Percentiles rank a stretch among this genome's conserved stretches.
phyloP scores from a whole-genome alignment of 371 early-diverging fungal genomes.

The Lichtheimia ramosa region DNA sequence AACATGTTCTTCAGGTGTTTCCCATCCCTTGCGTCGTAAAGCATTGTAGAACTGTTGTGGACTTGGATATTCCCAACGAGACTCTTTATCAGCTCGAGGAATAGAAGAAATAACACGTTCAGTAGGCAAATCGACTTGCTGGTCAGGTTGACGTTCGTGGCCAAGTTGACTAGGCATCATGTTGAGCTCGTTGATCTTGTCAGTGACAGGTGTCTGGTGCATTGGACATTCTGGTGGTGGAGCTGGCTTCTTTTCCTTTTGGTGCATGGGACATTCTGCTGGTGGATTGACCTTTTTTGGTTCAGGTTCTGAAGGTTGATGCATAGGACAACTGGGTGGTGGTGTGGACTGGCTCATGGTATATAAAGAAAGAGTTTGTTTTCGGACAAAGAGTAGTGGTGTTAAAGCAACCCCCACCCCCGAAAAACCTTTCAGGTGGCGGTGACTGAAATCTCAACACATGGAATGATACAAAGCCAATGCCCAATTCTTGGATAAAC shows the following conservation, averaged over 20 bases:
- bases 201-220: constrained; percentile 41
- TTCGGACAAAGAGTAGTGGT: too few relatives aligned
- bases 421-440: too few relatives aligned
- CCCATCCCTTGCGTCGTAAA: constrained; percentile 90
- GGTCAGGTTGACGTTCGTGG: constrained; percentile 68
- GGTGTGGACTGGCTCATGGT: constrained; percentile 13
- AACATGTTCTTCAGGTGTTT: constrained; percentile 87
- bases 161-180: constrained; percentile 76
- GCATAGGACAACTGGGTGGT: constrained; percentile 58
- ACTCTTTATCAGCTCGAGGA: constrained; percentile 47
- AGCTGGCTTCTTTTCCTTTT: constrained; percentile 24
- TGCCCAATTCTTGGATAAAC: too few relatives aligned
- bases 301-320: constrained; percentile 26
- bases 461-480: too few relatives aligned
- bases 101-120: constrained; percentile 70
- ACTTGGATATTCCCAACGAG: constrained; percentile 93
- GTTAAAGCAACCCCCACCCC: too few relatives aligned
- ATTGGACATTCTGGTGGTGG: constrained; percentile 53
- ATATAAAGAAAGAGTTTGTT: background rate
- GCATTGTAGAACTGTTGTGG: constrained; percentile 97
- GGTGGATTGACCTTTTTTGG: constrained; percentile 24
- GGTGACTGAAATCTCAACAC: too few relatives aligned
- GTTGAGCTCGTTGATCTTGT: constrained; percentile 75
- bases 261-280: constrained; percentile 57
- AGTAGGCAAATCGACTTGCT: constrained; percentile 67